Base-by-base conservation (phyloP, 352 stramenopile genomes). In the Peronospora farinosa region DNA sequence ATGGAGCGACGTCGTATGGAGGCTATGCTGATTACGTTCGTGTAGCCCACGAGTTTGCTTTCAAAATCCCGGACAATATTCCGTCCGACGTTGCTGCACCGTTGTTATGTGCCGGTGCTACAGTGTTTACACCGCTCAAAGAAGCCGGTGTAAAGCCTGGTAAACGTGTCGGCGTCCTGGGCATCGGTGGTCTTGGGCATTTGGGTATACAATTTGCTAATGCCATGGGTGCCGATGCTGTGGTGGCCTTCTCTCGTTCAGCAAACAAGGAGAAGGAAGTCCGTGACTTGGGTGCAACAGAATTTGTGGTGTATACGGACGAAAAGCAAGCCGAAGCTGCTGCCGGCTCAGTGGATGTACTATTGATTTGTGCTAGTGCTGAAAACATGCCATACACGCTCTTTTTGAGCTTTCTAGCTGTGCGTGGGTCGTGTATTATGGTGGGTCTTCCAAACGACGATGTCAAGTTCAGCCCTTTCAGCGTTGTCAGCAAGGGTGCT, bases 151-250 rank as follows among this genome's bases (percentile, higher is more conserved):
- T 82, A 1, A 65, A 82, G 56, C 50, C 54, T 7, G 72, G 71
- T 21, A 53, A 79, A 40, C 76, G 67, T 8, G 67, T 96, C 1
- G 85, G 67, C 19, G 54, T 96, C 7, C 60, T 86, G 0, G 86
- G 86, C 7, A 82, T 95, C 35, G 86, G 86, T 15, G 86, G 86
- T 9, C 61, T 96, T 12, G 85, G 86, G 12, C 86, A 96, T 60
- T 57, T 96, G 45, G 84, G 46, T 13, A 69, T 95, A 27, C 89
- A 95, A 65, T 85, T 95, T 40, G 73, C 67, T 15, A 68, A 74
- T 2, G 83, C 78, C 8, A 67, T 95, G 33, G 77, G 75, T 13
- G 65, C 58, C 12, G 61, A 69, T 4, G 57, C 81, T 0, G 70
- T 81, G 0, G 73, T 83, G 9, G 81, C 84, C 0, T 72, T 96